Conservation (phyloP, 169 alveolate genomes). For the Plasmodium vinckei region DNA sequence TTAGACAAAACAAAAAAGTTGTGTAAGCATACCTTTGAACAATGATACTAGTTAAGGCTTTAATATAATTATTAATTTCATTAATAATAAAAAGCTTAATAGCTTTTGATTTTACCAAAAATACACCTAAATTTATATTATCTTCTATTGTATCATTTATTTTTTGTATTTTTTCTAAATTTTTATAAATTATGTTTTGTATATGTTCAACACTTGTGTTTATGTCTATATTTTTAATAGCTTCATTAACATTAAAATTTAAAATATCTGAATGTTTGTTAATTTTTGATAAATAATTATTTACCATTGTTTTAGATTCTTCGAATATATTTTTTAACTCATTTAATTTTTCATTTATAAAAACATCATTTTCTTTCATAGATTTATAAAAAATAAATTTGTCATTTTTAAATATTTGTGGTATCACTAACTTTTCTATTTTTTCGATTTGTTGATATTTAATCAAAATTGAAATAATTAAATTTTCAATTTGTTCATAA, state of each 20-base stretch:
- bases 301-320: conserved; percentile 46
- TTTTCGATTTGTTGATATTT: conserved; percentile 75
- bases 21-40: conserved; percentile 49
- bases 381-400: conserved; percentile 70
- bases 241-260: conserved; percentile 70
- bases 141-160: conserved; percentile 71
- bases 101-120: conserved; percentile 49
- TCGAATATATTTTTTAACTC: conserved; percentile 44
- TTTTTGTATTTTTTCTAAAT: conserved; percentile 65
- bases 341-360: conserved; percentile 56
- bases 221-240: conserved; percentile 66
- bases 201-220: conserved; percentile 75
- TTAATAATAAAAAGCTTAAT: conserved; percentile 66
- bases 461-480: conserved; percentile 37
- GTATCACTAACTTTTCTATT: conserved; percentile 74
- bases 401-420: conserved; percentile 74
- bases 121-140: conserved; percentile 57
- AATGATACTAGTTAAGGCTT: conserved; percentile 59
- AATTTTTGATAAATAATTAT: conserved; percentile 58
- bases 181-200: conserved; percentile 60
- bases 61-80: conserved; percentile 60
- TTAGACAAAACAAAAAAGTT: too few species aligned
- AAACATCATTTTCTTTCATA: conserved; percentile 62
- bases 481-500: conserved; percentile 61
- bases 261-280: conserved; percentile 63